phyloP scores from a whole-genome alignment of 176 grass and related monocot genomes.

The Tillandsia leiboldiana region DNA sequence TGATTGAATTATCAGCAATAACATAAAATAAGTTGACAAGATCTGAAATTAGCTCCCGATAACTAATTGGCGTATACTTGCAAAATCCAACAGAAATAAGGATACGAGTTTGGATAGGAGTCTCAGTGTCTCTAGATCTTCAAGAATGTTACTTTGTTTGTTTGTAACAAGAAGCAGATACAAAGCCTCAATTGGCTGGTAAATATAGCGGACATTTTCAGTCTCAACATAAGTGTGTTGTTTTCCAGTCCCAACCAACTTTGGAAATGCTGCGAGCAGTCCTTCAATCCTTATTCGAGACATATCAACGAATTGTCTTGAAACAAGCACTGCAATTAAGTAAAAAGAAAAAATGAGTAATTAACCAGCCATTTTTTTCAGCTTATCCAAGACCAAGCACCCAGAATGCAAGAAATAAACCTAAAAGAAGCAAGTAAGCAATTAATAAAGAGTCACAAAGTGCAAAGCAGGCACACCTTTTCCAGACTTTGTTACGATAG shows the following conservation, averaged over 20 bases:
- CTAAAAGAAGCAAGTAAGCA: not conserved
- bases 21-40: too few species aligned
- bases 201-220: slow-evolving; percentile 89
- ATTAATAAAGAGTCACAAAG: slow-evolving; percentile 2
- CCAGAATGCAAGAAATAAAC: too few species aligned
- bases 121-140: slow-evolving; percentile 80
- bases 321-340: slow-evolving; percentile 51
- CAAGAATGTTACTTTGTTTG: slow-evolving; percentile 87
- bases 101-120: slow-evolving; percentile 91
- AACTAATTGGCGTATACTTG: too few species aligned
- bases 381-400: too few species aligned
- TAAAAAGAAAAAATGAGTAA: not conserved
- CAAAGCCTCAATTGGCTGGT: slow-evolving; percentile 71
- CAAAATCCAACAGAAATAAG: slow-evolving; percentile 22
- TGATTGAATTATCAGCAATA: too few species aligned
- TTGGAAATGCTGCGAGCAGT: slow-evolving; percentile 77
- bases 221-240: slow-evolving; percentile 85
- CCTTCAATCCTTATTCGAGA: slow-evolving; percentile 79
- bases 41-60: too few species aligned
- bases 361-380: not conserved
- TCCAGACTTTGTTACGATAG: slow-evolving; percentile 64
- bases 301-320: slow-evolving; percentile 88
- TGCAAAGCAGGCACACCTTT: slow-evolving; percentile 42
- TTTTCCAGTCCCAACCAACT: slow-evolving; percentile 79
- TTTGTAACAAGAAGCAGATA: slow-evolving; percentile 69